Conservation (phyloP, 2,329 filamentous ascomycete species). For the Neonectria hederae region DNA sequence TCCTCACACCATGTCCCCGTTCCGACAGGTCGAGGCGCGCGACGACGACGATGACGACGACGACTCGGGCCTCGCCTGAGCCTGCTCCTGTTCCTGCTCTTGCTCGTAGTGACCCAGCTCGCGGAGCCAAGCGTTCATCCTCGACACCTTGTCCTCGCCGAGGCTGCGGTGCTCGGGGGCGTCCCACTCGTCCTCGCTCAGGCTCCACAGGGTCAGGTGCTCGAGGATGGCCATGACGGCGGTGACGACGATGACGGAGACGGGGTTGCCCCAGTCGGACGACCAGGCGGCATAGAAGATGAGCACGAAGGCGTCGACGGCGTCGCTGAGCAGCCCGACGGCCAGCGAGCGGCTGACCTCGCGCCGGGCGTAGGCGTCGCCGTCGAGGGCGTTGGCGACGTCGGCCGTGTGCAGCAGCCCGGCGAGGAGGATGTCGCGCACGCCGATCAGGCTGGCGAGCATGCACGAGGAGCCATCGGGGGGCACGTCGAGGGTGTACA, state of each 20-base stretch:
- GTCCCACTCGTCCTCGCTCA: slow-evolving; percentile 42
- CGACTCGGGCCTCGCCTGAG: slow-evolving; percentile 1
- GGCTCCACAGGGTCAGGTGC: slow-evolving; percentile 47
- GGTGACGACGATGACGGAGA: slow-evolving; percentile 42
- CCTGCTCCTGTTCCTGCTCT: neutral
- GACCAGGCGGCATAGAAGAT: slow-evolving; percentile 48
- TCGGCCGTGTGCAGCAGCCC: slow-evolving; percentile 44
- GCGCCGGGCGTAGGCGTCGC: slow-evolving; percentile 30
- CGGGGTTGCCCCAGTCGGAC: slow-evolving; percentile 42
- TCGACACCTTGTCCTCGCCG: slow-evolving; percentile 43
- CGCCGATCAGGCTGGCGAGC: slow-evolving; percentile 45
- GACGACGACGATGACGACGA: slow-evolving; percentile 20
- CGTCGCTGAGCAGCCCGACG: slow-evolving; percentile 46
- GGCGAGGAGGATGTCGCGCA: slow-evolving; percentile 45
- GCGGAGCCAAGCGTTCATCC: slow-evolving; percentile 46
- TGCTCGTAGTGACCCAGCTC: slow-evolving; percentile 36
- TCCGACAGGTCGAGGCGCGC: slow-evolving; percentile 1
- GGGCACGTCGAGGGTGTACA: slow-evolving; percentile 45
- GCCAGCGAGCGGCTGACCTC: slow-evolving; percentile 46
- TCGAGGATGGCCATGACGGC: slow-evolving; percentile 46
- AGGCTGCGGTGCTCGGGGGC: slow-evolving; percentile 31
- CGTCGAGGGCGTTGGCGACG: slow-evolving; percentile 8
- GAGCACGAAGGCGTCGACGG: slow-evolving; percentile 47
- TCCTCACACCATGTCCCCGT: neutral
- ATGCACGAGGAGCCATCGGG: slow-evolving; percentile 40